Base-by-base conservation (phyloP, 2,329 filamentous ascomycete genomes). In the Alternaria angustiovoidea region DNA sequence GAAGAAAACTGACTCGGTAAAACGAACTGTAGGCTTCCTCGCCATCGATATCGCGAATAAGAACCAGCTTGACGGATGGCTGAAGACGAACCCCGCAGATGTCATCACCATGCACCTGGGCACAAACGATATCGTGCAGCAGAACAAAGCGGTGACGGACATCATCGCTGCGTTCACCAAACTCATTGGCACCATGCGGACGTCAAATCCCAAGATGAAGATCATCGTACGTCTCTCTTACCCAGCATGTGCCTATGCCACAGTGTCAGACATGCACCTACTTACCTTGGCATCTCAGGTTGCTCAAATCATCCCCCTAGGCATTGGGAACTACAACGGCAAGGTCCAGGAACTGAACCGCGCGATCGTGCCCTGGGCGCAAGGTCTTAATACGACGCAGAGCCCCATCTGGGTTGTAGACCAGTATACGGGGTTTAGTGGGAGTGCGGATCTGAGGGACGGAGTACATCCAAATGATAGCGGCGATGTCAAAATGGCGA, bases 71-170 rank as follows among this genome's bases (percentile, higher is more conserved):
- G 79, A 78, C 42, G 80, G 79, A 24, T 83, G 80, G 80, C 71
- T 83, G 44, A 66, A 79, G 69, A 65, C 36, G 14, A 82, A 81
- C 61, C 79, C 79, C 0, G 80, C 81, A 2, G 80, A 83, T 63
- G 77, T 83, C 26, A 78, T 83, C 56, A 81, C 79, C 9, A 82
- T 82, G 79, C 80, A 83, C 65, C 62, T 83, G 2, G 80, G 81
- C 18, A 82, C 81, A 42, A 82, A 82, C 62, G 80, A 82, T 58
- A 70, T 75, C 43, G 78, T 79, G 51, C 78, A 79, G 70, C 74
- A 80, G 22, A 55, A 53, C 16, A 80, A 79, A 72, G 66, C 71
- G 3, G 66, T 72, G 0, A 58, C 63, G 32, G 74, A 81, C 39
- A 81, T 82, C 54, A 75, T 81, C 24, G 69, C 75, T 11, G 80